Evolutionary conservation across 2,329 filamentous ascomycete species (phyloP).

Genomic region (Lasiodiplodia sp.): DNA sequence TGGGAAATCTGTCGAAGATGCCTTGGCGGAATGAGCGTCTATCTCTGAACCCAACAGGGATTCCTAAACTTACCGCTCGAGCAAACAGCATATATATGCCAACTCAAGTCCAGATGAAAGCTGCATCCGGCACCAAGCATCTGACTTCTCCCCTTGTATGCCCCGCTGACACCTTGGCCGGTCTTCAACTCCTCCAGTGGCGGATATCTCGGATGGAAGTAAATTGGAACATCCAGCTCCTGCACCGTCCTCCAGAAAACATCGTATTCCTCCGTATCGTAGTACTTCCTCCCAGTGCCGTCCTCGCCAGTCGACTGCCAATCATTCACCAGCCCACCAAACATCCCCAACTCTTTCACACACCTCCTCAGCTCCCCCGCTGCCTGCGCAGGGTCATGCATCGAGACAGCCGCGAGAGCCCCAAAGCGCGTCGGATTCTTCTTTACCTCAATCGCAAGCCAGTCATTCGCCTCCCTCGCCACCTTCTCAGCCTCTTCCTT

Average conservation of each 20-base stretch:
- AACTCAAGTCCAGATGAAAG: slow-evolving; percentile 54
- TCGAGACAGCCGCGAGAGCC: slow-evolving; percentile 50
- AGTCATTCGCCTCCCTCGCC: slow-evolving; percentile 57
- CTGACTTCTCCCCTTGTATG: slow-evolving; percentile 34
- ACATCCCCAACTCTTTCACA: slow-evolving; percentile 60
- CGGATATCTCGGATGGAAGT: slow-evolving; percentile 44
- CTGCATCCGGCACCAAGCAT: slow-evolving; percentile 41
- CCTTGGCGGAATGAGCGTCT: slow-evolving; percentile 34
- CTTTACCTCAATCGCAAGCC: slow-evolving; percentile 53
- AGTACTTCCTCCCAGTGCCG: slow-evolving; percentile 41
- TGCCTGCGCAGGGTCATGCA: slow-evolving; percentile 44
- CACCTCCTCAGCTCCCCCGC: slow-evolving; percentile 41
- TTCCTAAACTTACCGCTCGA: slow-evolving; percentile 34
- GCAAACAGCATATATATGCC: slow-evolving; percentile 54
- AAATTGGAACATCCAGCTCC: slow-evolving; percentile 43
- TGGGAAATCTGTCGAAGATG: slow-evolving; percentile 52
- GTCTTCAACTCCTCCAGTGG: slow-evolving; percentile 4
- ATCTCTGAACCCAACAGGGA: rapidly evolving
- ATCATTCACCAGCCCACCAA: slow-evolving; percentile 63
- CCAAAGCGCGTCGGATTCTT: slow-evolving; percentile 52
- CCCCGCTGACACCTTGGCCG: not conserved
- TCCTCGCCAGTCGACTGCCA: slow-evolving; percentile 41
- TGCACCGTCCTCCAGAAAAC: slow-evolving; percentile 42
- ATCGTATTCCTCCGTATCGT: slow-evolving; percentile 42
- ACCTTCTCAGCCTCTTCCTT: slow-evolving; percentile 52